These are phyloP conservation scores for Somion occarium DNA, from an alignment of 1,284 basidiomycete genomes.

Conservation along the genomic window DNA sequence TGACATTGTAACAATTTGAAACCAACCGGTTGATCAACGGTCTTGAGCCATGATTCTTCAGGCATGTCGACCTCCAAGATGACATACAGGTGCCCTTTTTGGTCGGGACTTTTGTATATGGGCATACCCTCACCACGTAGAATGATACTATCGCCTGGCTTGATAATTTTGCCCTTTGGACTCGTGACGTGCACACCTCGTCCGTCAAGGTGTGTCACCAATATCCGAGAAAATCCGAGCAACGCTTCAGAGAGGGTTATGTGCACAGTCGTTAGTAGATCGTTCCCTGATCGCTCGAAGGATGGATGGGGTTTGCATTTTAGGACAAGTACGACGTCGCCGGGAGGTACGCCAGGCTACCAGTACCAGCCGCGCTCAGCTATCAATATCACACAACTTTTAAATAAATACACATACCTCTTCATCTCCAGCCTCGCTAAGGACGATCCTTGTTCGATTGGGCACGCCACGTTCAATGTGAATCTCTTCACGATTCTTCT, in stretches of 20 bases:
- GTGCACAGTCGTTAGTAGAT: slow-evolving; percentile 71
- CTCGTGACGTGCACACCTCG: slow-evolving; percentile 76
- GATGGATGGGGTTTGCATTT: slow-evolving; percentile 65
- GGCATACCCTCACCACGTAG: slow-evolving; percentile 88
- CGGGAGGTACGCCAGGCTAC: slow-evolving; percentile 78
- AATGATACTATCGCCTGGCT: slow-evolving; percentile 67
- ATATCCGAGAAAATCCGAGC: slow-evolving; percentile 82
- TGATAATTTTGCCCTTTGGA: slow-evolving; percentile 72
- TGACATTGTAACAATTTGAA: too few relatives aligned
- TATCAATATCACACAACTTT: not conserved
- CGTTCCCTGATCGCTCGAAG: slow-evolving; percentile 78
- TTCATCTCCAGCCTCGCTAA: slow-evolving; percentile 89
- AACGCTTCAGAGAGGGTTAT: slow-evolving; percentile 92
- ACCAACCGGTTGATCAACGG: slow-evolving; percentile 58
- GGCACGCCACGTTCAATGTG: slow-evolving; percentile 87
- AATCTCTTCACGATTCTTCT: slow-evolving; percentile 87
- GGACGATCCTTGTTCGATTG: slow-evolving; percentile 81
- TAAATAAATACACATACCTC: slow-evolving; percentile 42
- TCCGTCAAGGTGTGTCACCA: slow-evolving; percentile 87
- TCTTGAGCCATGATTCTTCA: slow-evolving; percentile 59
- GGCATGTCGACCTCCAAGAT: slow-evolving; percentile 87
- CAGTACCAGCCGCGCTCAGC: not conserved
- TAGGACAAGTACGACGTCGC: slow-evolving; percentile 86
- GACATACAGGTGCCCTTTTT: slow-evolving; percentile 80
- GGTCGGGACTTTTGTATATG: slow-evolving; percentile 55